A percentile compares a stretch with the other conserved stretches of the same genome.
Evolutionary conservation across 208 protist genomes (phyloP).

Genomic region (Trypanosoma grayi): DNA sequence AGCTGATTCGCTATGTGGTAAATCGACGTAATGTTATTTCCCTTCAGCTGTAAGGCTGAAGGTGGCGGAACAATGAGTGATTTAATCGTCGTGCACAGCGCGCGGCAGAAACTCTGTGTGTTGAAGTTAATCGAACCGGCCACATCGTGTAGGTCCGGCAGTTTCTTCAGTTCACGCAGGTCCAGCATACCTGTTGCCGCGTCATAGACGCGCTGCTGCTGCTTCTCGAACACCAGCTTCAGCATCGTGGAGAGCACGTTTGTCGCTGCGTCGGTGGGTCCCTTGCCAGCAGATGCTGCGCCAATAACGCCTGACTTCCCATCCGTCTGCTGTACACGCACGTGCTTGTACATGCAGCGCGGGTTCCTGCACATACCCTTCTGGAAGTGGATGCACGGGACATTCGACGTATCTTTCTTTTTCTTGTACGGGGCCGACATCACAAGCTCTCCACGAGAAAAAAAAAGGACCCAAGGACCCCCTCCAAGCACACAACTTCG

Average conservation of each 20-base stretch:
- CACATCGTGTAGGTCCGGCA: slow-evolving; percentile 57
- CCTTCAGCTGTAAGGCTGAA: slow-evolving; percentile 47
- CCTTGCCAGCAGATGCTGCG: slow-evolving; percentile 8
- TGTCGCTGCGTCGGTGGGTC: slow-evolving; percentile 8
- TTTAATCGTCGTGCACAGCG: slow-evolving; percentile 68
- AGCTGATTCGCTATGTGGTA: slow-evolving; percentile 58
- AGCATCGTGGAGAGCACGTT: slow-evolving; percentile 76
- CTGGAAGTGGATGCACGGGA: slow-evolving; percentile 69
- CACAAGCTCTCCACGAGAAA: not conserved
- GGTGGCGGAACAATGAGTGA: slow-evolving; percentile 67
- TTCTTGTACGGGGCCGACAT: slow-evolving; percentile 76
- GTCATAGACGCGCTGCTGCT: slow-evolving; percentile 60
- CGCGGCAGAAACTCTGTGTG: slow-evolving; percentile 72
- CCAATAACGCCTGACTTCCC: slow-evolving; percentile 16
- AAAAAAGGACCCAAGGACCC: not conserved
- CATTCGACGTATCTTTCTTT: slow-evolving; percentile 33
- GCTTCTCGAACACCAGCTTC: slow-evolving; percentile 89
- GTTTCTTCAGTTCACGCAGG: slow-evolving; percentile 43
- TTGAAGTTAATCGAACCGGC: slow-evolving; percentile 80
- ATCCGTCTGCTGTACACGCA: slow-evolving; percentile 33
- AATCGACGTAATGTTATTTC: slow-evolving; percentile 62
- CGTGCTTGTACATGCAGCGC: slow-evolving; percentile 72
- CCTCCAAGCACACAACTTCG: not conserved
- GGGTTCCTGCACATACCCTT: slow-evolving; percentile 69
- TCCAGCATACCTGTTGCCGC: slow-evolving; percentile 49